Base-by-base conservation (phyloP, 2,329 filamentous ascomycete genomes). In the Dactylellina haptotyla region DNA sequence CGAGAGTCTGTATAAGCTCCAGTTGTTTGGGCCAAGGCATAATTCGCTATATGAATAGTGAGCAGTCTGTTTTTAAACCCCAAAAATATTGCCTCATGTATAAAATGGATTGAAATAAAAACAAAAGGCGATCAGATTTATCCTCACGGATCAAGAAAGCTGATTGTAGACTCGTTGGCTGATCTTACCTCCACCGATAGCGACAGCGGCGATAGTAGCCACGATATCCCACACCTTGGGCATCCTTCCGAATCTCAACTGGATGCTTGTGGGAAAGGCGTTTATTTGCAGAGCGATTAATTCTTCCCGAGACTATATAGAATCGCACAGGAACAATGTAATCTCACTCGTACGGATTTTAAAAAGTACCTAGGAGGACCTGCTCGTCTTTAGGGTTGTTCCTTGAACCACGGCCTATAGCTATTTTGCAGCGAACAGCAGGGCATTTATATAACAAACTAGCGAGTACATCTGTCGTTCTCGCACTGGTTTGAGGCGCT, bases 1-100 rank as follows among this genome's bases (percentile, higher is more conserved):
- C 81, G 79, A 50, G 81, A 76, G 37, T 85, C 83, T 4, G 79
- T 81, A 75, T 82, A 84, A 23, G 79, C 72, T 8, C 77, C 75
- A 20, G 39, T 73, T 62, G 73, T 67, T 51, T 78, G 78, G 53
- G 77, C 77, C 16, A 75, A 50, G 14, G 76, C 77, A 41, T 76
- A 74, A 45, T 76, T 74, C 48, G 51, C 50, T 59, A 59, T 45
- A 56, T 34, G 45, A 28, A 12, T 23, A n/a, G 14, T 34, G 26
- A n/a, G 14, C 37, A 41, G 16, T 26, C 45, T 10, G 14, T 23
- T 28, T 34, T 9, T 14, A 51, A 51, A 6, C n/a, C 23, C 43
- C 43, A 16, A 2, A n/a, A n/a, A n/a, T n/a, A n/a, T n/a, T n/a
- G n/a, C n/a, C n/a, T n/a, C n/a, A n/a, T n/a, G n/a, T n/a, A n/a